These are phyloP conservation scores for Taphrina confusa DNA, from an alignment of 1,139 yeast species.

Conservation along the genomic window DNA sequence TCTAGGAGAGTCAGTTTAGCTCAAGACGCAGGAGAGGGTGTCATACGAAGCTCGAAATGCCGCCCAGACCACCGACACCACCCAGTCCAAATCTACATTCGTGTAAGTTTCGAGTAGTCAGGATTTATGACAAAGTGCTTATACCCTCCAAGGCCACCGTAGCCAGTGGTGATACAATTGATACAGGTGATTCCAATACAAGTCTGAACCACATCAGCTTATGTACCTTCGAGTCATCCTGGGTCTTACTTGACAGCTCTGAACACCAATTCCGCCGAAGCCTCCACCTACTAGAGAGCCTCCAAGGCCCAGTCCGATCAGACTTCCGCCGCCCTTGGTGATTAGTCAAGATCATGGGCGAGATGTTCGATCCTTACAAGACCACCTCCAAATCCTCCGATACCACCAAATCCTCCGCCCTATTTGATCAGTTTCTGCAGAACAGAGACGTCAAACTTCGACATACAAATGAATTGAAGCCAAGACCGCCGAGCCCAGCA, in stretches of 20 bases:
- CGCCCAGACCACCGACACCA: slow-evolving; percentile 13
- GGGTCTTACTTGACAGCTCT: slow-evolving; percentile 7
- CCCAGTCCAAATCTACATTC: slow-evolving; percentile 1
- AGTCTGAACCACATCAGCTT: slow-evolving; percentile 5
- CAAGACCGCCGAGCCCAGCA: slow-evolving; percentile 17
- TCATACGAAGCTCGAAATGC: slow-evolving; percentile 16
- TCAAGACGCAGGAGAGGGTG: too few species aligned
- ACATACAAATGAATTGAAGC: slow-evolving; percentile 15
- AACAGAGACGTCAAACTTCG: too few species aligned
- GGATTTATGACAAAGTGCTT: too few species aligned
- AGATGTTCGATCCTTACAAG: not conserved
- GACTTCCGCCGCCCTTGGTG: not conserved
- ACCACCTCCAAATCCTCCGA: slow-evolving; percentile 10
- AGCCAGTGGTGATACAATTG: slow-evolving; percentile 11
- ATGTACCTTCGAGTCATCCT: not conserved
- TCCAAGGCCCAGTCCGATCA: slow-evolving; percentile 9
- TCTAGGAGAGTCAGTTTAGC: not conserved
- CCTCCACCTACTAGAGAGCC: slow-evolving; percentile 16
- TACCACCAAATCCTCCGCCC: slow-evolving; percentile 4
- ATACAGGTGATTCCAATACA: slow-evolving; percentile 22
- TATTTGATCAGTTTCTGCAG: too few species aligned
- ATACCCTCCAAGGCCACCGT: slow-evolving; percentile 23
- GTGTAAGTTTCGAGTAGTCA: too few species aligned
- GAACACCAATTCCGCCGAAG: slow-evolving; percentile 11
- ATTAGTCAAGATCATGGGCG: not conserved